Evolutionary conservation across 1,139 yeast genomes (phyloP).

Genomic region (Candida freyschussii): DNA sequence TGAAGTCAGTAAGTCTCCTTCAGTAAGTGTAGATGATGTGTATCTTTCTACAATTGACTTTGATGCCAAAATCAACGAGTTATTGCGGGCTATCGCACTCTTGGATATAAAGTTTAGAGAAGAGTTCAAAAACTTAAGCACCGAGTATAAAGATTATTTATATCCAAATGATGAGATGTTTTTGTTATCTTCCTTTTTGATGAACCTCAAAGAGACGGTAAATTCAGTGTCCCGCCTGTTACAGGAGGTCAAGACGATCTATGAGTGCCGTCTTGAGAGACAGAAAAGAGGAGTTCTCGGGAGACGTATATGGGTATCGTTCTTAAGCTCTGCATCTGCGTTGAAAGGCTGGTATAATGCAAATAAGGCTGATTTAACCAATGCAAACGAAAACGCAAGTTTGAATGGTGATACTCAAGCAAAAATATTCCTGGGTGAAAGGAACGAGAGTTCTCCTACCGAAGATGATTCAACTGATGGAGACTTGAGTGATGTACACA

Average conservation of each 20-base stretch:
- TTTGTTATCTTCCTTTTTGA: conserved; percentile 41
- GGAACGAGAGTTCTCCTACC: too few relatives aligned
- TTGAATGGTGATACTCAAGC: conserved; percentile 27
- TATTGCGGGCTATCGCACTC: conserved; percentile 30
- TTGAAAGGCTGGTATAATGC: conserved; percentile 34
- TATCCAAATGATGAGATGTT: conserved; percentile 46
- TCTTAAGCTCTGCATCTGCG: conserved; percentile 30
- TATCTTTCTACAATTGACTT: conserved; percentile 22
- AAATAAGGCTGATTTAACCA: conserved; percentile 21
- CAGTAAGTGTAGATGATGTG: conserved; percentile 16
- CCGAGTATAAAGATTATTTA: conserved; percentile 26
- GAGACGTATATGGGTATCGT: conserved; percentile 41
- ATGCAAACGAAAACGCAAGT: conserved; percentile 30
- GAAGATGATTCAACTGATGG: too few relatives aligned
- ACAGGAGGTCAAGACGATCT: conserved; percentile 29
- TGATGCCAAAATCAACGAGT: conserved; percentile 25
- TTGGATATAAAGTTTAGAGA: conserved; percentile 32
- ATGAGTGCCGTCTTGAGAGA: conserved; percentile 29
- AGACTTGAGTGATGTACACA: too few relatives aligned
- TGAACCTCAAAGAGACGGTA: conserved; percentile 41
- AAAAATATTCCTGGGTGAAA: conserved; percentile 7
- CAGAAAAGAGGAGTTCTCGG: conserved; percentile 33
- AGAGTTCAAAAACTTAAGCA: conserved; percentile 27
- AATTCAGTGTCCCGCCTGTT: conserved; percentile 31
- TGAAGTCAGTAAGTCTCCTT: conserved; percentile 20